A percentile compares a stretch with the other conserved stretches of the same genome.
phyloP scores from a whole-genome alignment of 257 asterid genomes.

The Lavandula angustifolia region DNA sequence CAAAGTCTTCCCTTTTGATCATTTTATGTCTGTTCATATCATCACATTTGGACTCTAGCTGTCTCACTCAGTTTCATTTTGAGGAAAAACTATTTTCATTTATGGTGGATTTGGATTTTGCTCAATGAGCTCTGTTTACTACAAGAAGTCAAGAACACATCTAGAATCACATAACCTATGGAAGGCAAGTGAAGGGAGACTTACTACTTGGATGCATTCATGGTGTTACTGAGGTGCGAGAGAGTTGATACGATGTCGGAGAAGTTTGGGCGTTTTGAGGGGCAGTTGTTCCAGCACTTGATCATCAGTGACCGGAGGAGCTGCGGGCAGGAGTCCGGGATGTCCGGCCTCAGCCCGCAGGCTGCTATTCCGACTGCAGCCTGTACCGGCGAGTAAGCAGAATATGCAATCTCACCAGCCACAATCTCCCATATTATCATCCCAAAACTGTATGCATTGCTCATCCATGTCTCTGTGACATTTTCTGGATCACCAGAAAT shows the following conservation, averaged over 20 bases:
- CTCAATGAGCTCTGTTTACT: conserved; percentile 12
- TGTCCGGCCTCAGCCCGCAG: conserved; percentile 94
- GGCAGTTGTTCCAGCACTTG: conserved; percentile 87
- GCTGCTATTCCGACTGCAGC: conserved; percentile 99
- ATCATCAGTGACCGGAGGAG: conserved; percentile 67
- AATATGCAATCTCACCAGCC: conserved; percentile 84
- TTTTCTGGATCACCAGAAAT: conserved; percentile 96
- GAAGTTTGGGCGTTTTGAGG: conserved; percentile 87
- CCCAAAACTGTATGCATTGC: conserved; percentile 89
- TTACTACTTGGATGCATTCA: conserved; percentile 48
- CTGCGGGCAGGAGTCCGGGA: conserved; percentile 83
- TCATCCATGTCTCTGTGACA: conserved; percentile 93
- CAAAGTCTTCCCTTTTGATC: conserved; percentile 22
- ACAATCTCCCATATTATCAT: conserved; percentile 95
- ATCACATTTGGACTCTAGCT: conserved; percentile 16
- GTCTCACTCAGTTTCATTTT: background rate
- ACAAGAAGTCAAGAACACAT: conserved; percentile 31
- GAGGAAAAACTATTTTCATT: conserved; percentile 27
- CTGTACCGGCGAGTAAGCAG: conserved; percentile 95
- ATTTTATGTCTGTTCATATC: conserved; percentile 21
- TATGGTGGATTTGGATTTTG: conserved; percentile 17
- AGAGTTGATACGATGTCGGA: conserved; percentile 64
- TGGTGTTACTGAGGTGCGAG: conserved; percentile 45
- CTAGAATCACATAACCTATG: conserved; percentile 24
- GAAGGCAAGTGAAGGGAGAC: conserved; percentile 21